Evolutionary conservation across 108 stramenopile genomes (phyloP), one percentile per base, ranked within the genome.

Genomic region (Fragilariopsis cylindrus): DNA sequence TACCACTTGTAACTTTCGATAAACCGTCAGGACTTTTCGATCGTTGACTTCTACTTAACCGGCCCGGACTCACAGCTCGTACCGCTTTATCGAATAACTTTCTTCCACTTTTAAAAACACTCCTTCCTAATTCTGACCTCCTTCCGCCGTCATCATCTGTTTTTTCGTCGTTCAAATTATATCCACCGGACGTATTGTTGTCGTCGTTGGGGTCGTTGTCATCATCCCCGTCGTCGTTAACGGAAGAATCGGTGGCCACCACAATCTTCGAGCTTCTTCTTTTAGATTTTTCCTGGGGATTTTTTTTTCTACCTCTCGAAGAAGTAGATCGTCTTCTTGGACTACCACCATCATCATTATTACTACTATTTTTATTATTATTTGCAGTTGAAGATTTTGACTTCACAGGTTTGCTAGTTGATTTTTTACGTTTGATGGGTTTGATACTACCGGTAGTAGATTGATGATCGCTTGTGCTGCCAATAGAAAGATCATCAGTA

Each of bases 161-260:
- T 63, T 41, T 40, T 44, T 43, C 62, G 16, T 63, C 62, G 62
- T 63, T 63, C 43, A 63, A 40, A 13, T n/a, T 45, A 63, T n/a
- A 41, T 40, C 45, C 62, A n/a, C 58, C 58, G 21, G 39, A 60
- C 9, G 4, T 60, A 41, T 9, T 30, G 30, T 30, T 30, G 30
- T 30, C 30, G 30, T 30, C 30, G 30, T 30, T 30, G 30, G 30
- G 30, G 30, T 30, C 2, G 30, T 30, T 30, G 30, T 30, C 30
- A 30, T 30, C 58, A n/a, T 60, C 19, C 16, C 41, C 4, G 1
- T 60, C 1, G 19, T 60, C 58, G 18, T 60, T 18, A 41, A 60
- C 15, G 3, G 19, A 40, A 11, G 41, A 60, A 7, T 18, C 58
- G 58, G 3, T 60, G 58, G 19, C 19, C 0, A 2, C 13, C 13